Evolutionary conservation across 805 yeast genomes (phyloP), one percentile per base, ranked within the genome.

Genomic region (Candida ponderosae): DNA sequence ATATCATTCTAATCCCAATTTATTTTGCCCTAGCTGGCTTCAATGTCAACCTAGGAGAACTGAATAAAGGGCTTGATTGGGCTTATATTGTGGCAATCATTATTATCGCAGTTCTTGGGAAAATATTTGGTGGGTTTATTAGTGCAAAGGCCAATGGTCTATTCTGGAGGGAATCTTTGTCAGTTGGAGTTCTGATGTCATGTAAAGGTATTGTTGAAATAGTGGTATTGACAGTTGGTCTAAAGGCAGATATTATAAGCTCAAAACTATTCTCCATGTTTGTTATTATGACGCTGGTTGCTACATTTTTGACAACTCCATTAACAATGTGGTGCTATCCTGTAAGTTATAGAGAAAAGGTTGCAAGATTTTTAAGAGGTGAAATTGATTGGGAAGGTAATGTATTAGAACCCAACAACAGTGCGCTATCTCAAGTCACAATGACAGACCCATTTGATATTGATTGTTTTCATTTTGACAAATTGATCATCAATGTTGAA

Each of bases 181-280:
- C 89, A 3, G 90, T 82, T 29, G 95, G 94, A 37, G 72, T 81
- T 18, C 65, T 84, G 47, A 84, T 84, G 93, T 81, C 90, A 6
- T 84, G 95, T 68, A 84, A 84, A 58, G 95, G 95, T 58, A 81
- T 83, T 44, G 93, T 83, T 18, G 94, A 83, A 58, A 79, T 83
- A 54, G 89, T 83, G 31, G 93, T 83, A 17, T 64, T 83, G 45
- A 77, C 74, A 31, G 76, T 81, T 18, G 95, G 95, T 34, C 65
- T 82, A 38, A 76, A 73, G 42, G 82, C 93, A 5, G 73, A 74
- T 0, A 84, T 84, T 37, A 75, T 84, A 35, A 65, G 76, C 4
- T 67, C 69, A 39, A 76, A 73, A 42, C 77, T 79, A 2, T 84
- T 75, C 54, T 79, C 89, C 15, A 84, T 84, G 89, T 82, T 84